Evolutionary conservation across 108 stramenopile species (phyloP).

Genomic region (Nannochloropsis gaditana): DNA sequence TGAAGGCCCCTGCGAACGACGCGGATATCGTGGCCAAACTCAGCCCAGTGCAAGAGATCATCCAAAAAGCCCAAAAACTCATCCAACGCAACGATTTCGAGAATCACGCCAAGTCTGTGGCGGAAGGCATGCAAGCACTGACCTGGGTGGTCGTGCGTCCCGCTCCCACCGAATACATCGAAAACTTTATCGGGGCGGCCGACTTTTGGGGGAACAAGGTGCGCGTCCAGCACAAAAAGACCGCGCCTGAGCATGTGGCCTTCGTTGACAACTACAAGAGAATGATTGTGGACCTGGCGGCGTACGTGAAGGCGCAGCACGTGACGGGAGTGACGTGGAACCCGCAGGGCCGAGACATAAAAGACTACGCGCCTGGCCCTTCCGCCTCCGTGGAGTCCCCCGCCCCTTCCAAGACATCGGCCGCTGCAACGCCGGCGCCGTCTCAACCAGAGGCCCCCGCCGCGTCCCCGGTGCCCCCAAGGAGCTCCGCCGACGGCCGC

Average conservation of each 20-base stretch:
- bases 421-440: conserved; percentile 30
- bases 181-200: conserved; percentile 61
- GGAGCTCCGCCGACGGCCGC: conserved; percentile 21
- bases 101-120: conserved; percentile 47
- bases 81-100: conserved; percentile 47
- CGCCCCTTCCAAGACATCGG: background rate
- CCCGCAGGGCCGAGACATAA: conserved; percentile 67
- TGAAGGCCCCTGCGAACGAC: conserved; percentile 51
- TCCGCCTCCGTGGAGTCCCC: conserved; percentile 43
- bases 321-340: conserved; percentile 80
- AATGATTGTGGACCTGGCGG: conserved; percentile 62
- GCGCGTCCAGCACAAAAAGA: conserved; percentile 79
- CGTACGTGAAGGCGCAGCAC: conserved; percentile 81
- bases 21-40: conserved; percentile 31
- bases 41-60: conserved; percentile 25
- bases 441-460: background rate
- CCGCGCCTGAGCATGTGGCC: conserved; percentile 57
- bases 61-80: conserved; percentile 30
- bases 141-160: conserved; percentile 45
- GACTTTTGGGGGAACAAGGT: conserved; percentile 94
- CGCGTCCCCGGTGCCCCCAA: conserved; percentile 22
- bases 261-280: conserved; percentile 84
- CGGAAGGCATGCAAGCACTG: conserved; percentile 43
- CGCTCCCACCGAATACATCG: conserved; percentile 51
- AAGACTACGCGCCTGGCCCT: conserved; percentile 61